phyloP scores from a whole-genome alignment of 495 filamentous ascomycete genomes.

The Aspergillus olivimuriae region DNA sequence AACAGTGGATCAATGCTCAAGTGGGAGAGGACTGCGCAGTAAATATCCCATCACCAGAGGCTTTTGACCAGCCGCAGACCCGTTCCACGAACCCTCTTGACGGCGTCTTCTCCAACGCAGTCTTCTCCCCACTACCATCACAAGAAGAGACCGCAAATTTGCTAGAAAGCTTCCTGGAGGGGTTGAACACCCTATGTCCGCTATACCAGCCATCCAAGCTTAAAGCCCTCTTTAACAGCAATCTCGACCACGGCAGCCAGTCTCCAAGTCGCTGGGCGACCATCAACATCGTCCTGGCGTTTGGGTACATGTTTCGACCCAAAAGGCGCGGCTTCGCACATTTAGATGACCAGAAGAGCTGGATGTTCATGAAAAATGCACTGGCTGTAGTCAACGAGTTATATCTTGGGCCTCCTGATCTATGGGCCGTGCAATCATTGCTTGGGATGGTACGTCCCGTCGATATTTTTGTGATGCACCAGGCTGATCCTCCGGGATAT shows the following conservation, averaged over 20 bases:
- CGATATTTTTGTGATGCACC: neutral
- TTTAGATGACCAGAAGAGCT: constrained; percentile 11
- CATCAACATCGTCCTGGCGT: constrained; percentile 12
- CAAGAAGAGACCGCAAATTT: constrained; percentile 9
- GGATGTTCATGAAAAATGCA: constrained; percentile 15
- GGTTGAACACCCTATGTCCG: constrained; percentile 12
- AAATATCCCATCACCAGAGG: too few relatives aligned
- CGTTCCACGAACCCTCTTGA: neutral
- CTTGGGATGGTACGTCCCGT: constrained; percentile 11
- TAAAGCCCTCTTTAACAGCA: constrained; percentile 5
- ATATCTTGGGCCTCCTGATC: constrained; percentile 10
- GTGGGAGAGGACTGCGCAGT: constrained; percentile 3
- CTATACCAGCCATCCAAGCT: constrained; percentile 10
- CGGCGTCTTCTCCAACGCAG: constrained; percentile 4
- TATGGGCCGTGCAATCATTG: constrained; percentile 12
- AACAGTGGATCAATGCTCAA: constrained; percentile 13
- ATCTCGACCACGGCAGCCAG: neutral
- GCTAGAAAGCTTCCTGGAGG: constrained; percentile 10
- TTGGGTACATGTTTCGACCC: constrained; percentile 9
- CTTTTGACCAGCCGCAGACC: too few relatives aligned
- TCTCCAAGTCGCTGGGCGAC: constrained; percentile 10
- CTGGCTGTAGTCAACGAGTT: constrained; percentile 11
- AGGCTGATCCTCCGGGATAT: neutral
- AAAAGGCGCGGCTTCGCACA: constrained; percentile 1
- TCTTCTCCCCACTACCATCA: constrained; percentile 10